A percentile compares a stretch with the other conserved stretches of the same genome.
Conservation (phyloP, 2,329 filamentous ascomycete species). For the Colletotrichum musae region DNA sequence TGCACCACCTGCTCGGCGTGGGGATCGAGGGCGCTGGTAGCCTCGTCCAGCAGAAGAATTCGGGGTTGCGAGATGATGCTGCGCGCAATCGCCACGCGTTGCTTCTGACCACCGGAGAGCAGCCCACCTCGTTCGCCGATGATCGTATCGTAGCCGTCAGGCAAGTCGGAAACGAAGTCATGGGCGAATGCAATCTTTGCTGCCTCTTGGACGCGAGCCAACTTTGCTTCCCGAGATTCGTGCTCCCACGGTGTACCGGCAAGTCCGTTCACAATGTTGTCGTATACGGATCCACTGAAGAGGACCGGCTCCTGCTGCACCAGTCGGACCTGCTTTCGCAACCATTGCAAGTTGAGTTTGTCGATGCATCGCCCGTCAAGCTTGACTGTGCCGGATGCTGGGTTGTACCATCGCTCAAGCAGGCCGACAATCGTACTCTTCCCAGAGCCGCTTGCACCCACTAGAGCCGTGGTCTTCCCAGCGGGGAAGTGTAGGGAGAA, state of each 20-base stretch:
- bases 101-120: slow-evolving; percentile 72
- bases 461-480: slow-evolving; percentile 78
- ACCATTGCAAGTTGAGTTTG: slow-evolving; percentile 48
- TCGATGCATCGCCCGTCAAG: slow-evolving; percentile 47
- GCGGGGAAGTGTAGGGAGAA: slow-evolving; percentile 72
- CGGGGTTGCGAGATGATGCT: slow-evolving; percentile 72
- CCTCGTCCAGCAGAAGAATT: slow-evolving; percentile 77
- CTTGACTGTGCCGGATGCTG: slow-evolving; percentile 45
- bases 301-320: slow-evolving; percentile 48
- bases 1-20: slow-evolving; percentile 65
- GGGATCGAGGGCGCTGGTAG: slow-evolving; percentile 68
- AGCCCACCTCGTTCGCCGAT: slow-evolving; percentile 45
- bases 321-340: slow-evolving; percentile 49
- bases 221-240: slow-evolving; percentile 15
- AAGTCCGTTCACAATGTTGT: slow-evolving; percentile 46
- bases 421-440: slow-evolving; percentile 79
- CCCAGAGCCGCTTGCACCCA: slow-evolving; percentile 77
- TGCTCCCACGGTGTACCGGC: slow-evolving; percentile 37
- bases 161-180: slow-evolving; percentile 44
- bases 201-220: slow-evolving; percentile 38
- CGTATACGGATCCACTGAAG: slow-evolving; percentile 44
- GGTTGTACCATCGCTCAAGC: slow-evolving; percentile 74
- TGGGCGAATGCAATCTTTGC: slow-evolving; percentile 45
- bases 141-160: slow-evolving; percentile 44
- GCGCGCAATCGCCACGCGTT: slow-evolving; percentile 76